Evolutionary conservation across 371 early-diverging fungal genomes (phyloP), one percentile per base, ranked within the genome.

Genomic region (Umbelopsis sp.): DNA sequence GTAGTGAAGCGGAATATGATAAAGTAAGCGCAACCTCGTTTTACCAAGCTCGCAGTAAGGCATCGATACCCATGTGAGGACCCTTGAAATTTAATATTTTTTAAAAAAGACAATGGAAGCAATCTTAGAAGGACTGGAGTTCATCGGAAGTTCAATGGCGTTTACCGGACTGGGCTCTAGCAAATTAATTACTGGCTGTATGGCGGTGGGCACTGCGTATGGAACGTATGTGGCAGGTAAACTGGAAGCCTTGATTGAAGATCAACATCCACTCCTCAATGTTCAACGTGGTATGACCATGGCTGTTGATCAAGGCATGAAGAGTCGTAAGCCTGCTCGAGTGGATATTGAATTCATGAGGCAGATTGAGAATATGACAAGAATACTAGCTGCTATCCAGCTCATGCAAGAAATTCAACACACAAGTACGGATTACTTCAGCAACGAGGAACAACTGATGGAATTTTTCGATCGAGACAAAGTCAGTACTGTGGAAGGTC

Each of bases 271-370:
- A 44, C 35, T 52, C 67, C 32, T 65, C 50, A 50, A 50, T 37
- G n/a, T 35, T 1, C 50, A 50, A 25, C 14, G 25, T 35, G 50
- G 37, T 4, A 38, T 32, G 16, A 41, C 63, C n/a, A 63, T 51
- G 24, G 32, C 18, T 4, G 25, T 22, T 50, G 45, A 45, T 48
- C 51, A 41, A 37, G n/a, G 4, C 32, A 11, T 3, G 32, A 63
- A 32, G 67, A 74, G 48, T 50, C 68, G 38, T 65, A 70, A 48
- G 69, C 46, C 65, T 2, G 53, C 69, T 12, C 63, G 81, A 35
- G 64, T 76, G 32, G 83, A 80, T 63, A 73, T 83, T 51, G 77
- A 75, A 7, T 70, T 76, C 11, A 80, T 83, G 81, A 79, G 80
- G 44, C 66, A 66, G 11, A 63, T 83, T 65, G 81, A 81, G n/a